phyloP scores from a whole-genome alignment of 148 eudicot species.

The Bassia scoparia region DNA sequence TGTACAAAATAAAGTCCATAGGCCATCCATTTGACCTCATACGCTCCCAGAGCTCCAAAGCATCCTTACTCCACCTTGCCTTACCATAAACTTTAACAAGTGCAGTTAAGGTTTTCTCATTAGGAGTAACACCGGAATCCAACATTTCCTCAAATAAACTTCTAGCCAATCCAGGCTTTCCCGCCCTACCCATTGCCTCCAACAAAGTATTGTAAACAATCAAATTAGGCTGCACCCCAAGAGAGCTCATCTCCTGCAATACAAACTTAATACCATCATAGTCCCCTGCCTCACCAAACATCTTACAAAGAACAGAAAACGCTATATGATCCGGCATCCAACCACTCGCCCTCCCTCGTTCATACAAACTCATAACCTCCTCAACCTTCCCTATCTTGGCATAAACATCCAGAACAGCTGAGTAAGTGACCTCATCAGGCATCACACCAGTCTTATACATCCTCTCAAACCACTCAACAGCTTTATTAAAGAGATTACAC shows the following conservation, averaged over 20 bases:
- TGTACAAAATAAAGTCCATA: slow-evolving; percentile 81
- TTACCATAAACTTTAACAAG: slow-evolving; percentile 81
- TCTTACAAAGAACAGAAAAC: slow-evolving; percentile 72
- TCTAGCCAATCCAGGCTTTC: slow-evolving; percentile 90
- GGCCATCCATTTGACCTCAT: slow-evolving; percentile 89
- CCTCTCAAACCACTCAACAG: slow-evolving; percentile 98
- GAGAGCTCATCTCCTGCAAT: slow-evolving; percentile 78
- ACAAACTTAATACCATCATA: slow-evolving; percentile 91
- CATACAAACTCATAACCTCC: slow-evolving; percentile 93
- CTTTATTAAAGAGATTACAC: slow-evolving; percentile 70
- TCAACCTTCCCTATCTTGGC: slow-evolving; percentile 77
- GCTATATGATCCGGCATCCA: slow-evolving; percentile 90
- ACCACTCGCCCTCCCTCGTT: slow-evolving; percentile 87
- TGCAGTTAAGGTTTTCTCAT: slow-evolving; percentile 74
- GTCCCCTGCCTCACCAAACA: slow-evolving; percentile 96
- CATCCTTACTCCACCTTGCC: slow-evolving; percentile 90
- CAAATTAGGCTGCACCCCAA: slow-evolving; percentile 76
- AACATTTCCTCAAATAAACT: slow-evolving; percentile 91
- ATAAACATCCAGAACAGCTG: slow-evolving; percentile 89
- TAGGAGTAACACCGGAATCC: slow-evolving; percentile 59
- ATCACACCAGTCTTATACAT: slow-evolving; percentile 90
- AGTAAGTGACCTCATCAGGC: slow-evolving; percentile 99
- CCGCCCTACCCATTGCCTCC: slow-evolving; percentile 93
- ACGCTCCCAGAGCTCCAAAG: slow-evolving; percentile 77
- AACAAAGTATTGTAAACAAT: slow-evolving; percentile 86